Conservation (phyloP, 805 yeast genomes). For the Zygosaccharomyces lentus region DNA sequence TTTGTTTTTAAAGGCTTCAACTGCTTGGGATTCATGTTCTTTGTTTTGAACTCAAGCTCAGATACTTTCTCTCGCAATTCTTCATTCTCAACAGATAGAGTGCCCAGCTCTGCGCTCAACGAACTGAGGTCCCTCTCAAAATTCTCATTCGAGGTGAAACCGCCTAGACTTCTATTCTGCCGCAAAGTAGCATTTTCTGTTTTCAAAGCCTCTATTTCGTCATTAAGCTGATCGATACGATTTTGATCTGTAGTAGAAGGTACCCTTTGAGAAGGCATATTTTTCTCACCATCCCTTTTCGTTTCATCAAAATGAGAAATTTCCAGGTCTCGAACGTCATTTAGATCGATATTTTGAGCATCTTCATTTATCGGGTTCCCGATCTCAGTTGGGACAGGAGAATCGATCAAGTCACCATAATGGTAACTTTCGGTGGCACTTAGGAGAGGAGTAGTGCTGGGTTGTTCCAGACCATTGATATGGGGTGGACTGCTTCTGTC, state of each 20-base stretch:
- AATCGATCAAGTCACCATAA: constrained; percentile 9
- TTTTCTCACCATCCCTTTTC: not conserved
- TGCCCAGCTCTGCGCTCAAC: constrained; percentile 25
- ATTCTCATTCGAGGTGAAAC: constrained; percentile 13
- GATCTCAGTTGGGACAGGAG: constrained; percentile 5
- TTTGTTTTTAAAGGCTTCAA: not conserved
- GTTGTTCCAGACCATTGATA: not conserved
- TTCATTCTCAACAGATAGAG: constrained; percentile 34
- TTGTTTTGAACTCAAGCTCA: constrained; percentile 46
- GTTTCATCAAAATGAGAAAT: not conserved
- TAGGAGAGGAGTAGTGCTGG: constrained; percentile 1
- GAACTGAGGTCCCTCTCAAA: constrained; percentile 26
- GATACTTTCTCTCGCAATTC: constrained; percentile 37
- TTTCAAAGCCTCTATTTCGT: constrained; percentile 11
- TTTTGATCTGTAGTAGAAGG: not conserved
- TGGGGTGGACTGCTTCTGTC: not conserved
- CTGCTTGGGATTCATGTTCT: constrained; percentile 6
- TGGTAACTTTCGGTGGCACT: constrained; percentile 12
- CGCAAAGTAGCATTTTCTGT: constrained; percentile 11
- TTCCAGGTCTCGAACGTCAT: not conserved
- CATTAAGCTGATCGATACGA: constrained; percentile 17
- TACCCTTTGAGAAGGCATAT: not conserved
- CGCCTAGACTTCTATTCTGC: constrained; percentile 1
- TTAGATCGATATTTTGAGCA: not conserved
- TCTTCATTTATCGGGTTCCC: not conserved